Evolutionary conservation across 192 early-diverging fungal genomes (phyloP), one percentile per base, ranked within the genome.

Genomic region (Pilaira anomala): DNA sequence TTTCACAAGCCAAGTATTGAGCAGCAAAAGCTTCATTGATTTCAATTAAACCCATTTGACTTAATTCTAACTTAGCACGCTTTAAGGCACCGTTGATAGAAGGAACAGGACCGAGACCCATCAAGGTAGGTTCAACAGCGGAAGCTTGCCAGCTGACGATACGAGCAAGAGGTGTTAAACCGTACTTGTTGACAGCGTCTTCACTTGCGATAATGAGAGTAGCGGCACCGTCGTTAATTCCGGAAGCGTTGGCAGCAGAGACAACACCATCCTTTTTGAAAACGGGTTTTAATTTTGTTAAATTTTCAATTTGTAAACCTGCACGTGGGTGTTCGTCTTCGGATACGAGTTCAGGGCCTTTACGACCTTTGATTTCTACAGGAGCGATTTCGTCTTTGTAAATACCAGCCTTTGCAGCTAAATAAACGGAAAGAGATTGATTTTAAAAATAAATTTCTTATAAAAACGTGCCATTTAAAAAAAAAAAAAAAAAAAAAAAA

Each of bases 11-110:
- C 50, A 97, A 73, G 69, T 89, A 90, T 73, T 97, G 95, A 16
- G 88, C 87, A 45, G 93, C 92, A 78, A 98, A 98, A n/a, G 97
- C 97, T 80, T 98, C 97, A 76, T 98, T 98, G 74, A 98, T 90
- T 77, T 98, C 97, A 56, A 96, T 76, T 14, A 96, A 69, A 56
- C 88, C 88, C 85, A 98, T 96, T 68, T 97, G 89, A 50, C 83
- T 83, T 48, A 97, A 69, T 13, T 73, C 62, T 53, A 96, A 74
- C 16, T 85, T 86, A 45, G 94, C 90, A 68, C 85, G 83, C 65
- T 86, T 88, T 62, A 98, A 83, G 12, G 89, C 95, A 11, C 82
- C 88, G 25, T 83, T 80, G 63, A 97, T 95, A 61, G 97, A 93
- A 13, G 88, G 86, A 46, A 93, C 95, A 12, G 97, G 97, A 18